Evolutionary conservation across 169 alveolate genomes (phyloP), one percentile per base, ranked within the genome.

Genomic region (Plasmodium reichenowi): DNA sequence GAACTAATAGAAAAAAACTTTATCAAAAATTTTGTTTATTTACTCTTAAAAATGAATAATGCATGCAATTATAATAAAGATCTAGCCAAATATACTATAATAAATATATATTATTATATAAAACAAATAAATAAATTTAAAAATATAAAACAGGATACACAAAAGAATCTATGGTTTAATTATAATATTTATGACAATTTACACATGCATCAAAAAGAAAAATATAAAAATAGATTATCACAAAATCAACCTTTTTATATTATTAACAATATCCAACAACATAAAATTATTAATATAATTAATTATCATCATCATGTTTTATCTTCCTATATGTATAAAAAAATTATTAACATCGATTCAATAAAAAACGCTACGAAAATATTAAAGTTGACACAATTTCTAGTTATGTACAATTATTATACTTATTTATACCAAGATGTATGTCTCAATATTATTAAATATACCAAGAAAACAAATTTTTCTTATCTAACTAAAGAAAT

Each of bases 301-400:
- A 29, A 63, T 47, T 13, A 8, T 22, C 32, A 76, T 24, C 47
- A 59, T 58, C 76, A 76, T 13, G 24, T 59, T 22, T 48, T 76
- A 15, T 9, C 75, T 12, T 32, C 76, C 0, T 76, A 76, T 13
- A 56, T 76, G 2, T 76, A 76, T 45, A 48, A 76, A 64, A 76
- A 76, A 64, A 48, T 76, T 47, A 76, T 76, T 6, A 64, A 64
- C 26, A 63, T 76, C 4, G 89, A 64, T 64, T 76, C 89, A 17
- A 0, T 64, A 5, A 29, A 48, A 22, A 76, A 58, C 2, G 63
- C 56, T 20, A 50, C 15, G 13, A 76, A 76, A 45, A 10, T 76
- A 0, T 48, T 68, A n/a, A 60, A 66, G 1, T 20, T 76, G 3
- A 64, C 60, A 15, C 45, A 64, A 17, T 43, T 63, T 3, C 24